A percentile compares a stretch with the other conserved stretches of the same genome.
phyloP scores from a whole-genome alignment of 2,329 filamentous ascomycete species.

The Canariomyces notabilis region DNA sequence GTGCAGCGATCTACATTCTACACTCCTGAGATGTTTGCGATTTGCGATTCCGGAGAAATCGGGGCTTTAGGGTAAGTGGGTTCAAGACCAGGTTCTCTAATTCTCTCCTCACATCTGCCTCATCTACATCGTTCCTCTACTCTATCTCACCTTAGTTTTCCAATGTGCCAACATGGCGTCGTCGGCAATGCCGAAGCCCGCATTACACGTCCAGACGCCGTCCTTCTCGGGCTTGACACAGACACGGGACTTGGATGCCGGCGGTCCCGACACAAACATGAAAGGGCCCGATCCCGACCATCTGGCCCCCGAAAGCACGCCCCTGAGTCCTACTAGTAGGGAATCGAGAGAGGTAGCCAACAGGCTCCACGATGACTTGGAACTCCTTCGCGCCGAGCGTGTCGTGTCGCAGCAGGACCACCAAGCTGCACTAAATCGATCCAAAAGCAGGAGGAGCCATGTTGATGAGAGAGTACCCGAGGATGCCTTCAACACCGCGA shows the following conservation, averaged over 20 bases:
- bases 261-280: conserved; percentile 8
- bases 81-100: too few species aligned
- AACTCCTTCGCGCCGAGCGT: conserved; percentile 44
- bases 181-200: conserved; percentile 12
- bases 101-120: neutral
- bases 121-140: neutral
- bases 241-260: conserved; percentile 6
- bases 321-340: conserved; percentile 18
- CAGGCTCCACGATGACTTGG: conserved; percentile 45
- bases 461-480: conserved; percentile 34
- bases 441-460: conserved; percentile 33
- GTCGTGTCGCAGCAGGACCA: conserved; percentile 41
- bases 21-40: too few species aligned
- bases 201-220: conserved; percentile 21
- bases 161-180: conserved; percentile 15
- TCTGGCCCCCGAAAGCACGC: conserved; percentile 15
- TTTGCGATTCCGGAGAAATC: too few species aligned
- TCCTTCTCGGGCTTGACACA: conserved; percentile 11
- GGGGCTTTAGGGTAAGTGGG: too few species aligned
- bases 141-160: neutral
- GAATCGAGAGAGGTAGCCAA: conserved; percentile 30
- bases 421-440: conserved; percentile 26
- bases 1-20: too few species aligned
- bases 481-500: conserved; percentile 40
- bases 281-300: conserved; percentile 16